Percentiles rank a stretch among this genome's conserved stretches.
phyloP scores from a whole-genome alignment of 495 filamentous ascomycete genomes.

The Talaromyces stipitatus region DNA sequence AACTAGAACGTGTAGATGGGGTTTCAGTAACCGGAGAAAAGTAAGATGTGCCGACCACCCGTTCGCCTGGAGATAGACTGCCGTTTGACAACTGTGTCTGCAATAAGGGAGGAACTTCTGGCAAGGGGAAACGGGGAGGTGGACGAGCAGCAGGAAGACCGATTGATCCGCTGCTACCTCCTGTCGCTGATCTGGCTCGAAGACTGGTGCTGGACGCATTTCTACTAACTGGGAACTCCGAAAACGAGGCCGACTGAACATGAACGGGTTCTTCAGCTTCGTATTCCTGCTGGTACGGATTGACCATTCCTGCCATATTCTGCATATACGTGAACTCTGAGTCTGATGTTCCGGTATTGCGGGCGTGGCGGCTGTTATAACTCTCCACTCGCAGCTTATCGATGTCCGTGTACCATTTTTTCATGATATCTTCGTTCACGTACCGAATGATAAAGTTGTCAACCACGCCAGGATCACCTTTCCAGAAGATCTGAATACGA shows the following conservation, averaged over 20 bases:
- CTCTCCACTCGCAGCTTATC: slow-evolving; percentile 39
- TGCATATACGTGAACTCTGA: slow-evolving; percentile 78
- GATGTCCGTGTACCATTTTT: slow-evolving; percentile 70
- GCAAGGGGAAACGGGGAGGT: slow-evolving; percentile 55
- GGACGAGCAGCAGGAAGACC: slow-evolving; percentile 45
- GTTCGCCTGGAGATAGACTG: slow-evolving; percentile 43
- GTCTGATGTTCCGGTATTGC: slow-evolving; percentile 50
- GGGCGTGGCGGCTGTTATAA: slow-evolving; percentile 38
- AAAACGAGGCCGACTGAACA: slow-evolving; percentile 34
- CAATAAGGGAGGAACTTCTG: slow-evolving; percentile 57
- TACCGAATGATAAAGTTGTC: slow-evolving; percentile 96
- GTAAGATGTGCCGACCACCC: slow-evolving; percentile 61
- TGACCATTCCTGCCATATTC: slow-evolving; percentile 55
- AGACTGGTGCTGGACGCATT: slow-evolving; percentile 77
- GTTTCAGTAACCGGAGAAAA: slow-evolving; percentile 87
- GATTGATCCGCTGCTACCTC: slow-evolving; percentile 51
- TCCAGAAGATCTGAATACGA: slow-evolving; percentile 97
- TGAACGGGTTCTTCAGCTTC: slow-evolving; percentile 70
- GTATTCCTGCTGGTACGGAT: slow-evolving; percentile 73
- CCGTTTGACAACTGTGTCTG: slow-evolving; percentile 59
- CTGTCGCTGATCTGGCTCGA: slow-evolving; percentile 70
- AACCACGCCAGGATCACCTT: slow-evolving; percentile 88
- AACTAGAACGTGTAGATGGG: slow-evolving; percentile 80
- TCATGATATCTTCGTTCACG: slow-evolving; percentile 81
- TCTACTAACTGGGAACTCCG: slow-evolving; percentile 54